Evolutionary conservation across 1,139 yeast species (phyloP).

Genomic region (Debaryomyces fabryi): DNA sequence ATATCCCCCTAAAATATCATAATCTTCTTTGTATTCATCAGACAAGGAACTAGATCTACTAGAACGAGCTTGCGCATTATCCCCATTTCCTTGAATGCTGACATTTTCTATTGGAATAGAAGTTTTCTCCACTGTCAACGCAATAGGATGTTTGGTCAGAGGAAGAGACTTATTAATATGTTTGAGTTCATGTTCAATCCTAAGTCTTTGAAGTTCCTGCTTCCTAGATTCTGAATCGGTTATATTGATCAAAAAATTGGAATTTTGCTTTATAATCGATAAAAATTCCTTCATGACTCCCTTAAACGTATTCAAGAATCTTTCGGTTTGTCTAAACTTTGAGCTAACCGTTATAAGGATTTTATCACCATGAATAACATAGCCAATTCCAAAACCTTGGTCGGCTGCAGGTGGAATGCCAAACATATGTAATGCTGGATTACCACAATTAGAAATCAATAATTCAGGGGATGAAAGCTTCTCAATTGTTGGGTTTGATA

Average conservation of each 20-base stretch:
- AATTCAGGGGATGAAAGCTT: slow-evolving; percentile 46
- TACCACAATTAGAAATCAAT: slow-evolving; percentile 67
- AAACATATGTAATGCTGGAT: slow-evolving; percentile 70
- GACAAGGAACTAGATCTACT: slow-evolving; percentile 7
- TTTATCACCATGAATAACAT: slow-evolving; percentile 66
- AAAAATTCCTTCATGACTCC: slow-evolving; percentile 61
- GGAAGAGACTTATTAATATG: slow-evolving; percentile 31
- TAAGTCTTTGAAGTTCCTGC: slow-evolving; percentile 36
- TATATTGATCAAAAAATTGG: slow-evolving; percentile 36
- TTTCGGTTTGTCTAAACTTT: slow-evolving; percentile 71
- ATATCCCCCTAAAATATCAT: slow-evolving; percentile 63
- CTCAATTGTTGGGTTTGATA: slow-evolving; percentile 58
- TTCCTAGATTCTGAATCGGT: slow-evolving; percentile 40
- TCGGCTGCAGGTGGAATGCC: slow-evolving; percentile 78
- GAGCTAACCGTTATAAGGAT: slow-evolving; percentile 66
- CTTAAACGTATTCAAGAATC: slow-evolving; percentile 64
- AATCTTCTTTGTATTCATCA: slow-evolving; percentile 20
- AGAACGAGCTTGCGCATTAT: slow-evolving; percentile 15
- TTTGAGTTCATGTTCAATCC: slow-evolving; percentile 41
- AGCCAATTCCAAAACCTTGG: slow-evolving; percentile 78
- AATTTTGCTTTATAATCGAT: slow-evolving; percentile 43
- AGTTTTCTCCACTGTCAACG: slow-evolving; percentile 25
- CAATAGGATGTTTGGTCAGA: slow-evolving; percentile 42
- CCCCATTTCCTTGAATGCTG: slow-evolving; percentile 19
- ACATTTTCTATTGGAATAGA: slow-evolving; percentile 23